phyloP scores from a whole-genome alignment of 495 filamentous ascomycete species.

The Mytilinidion resinicola region DNA sequence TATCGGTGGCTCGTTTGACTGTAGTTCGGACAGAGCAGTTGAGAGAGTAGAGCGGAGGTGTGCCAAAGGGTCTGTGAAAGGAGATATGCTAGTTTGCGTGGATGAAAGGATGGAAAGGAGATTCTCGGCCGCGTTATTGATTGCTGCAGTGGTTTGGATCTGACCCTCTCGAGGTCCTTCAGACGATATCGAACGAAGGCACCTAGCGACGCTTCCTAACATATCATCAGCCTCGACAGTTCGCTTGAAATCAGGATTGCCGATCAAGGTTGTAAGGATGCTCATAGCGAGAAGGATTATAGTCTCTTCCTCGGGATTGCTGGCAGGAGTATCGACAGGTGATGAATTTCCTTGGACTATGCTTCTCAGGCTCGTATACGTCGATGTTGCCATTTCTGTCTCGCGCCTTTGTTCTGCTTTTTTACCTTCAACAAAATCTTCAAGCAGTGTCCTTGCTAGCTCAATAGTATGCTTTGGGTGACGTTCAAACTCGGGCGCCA shows the following conservation, averaged over 20 bases:
- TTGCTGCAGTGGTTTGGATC: background rate
- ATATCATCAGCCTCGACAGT: background rate
- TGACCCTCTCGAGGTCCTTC: too few relatives aligned
- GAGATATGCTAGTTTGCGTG: background rate
- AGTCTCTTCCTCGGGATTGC: conserved; percentile 10
- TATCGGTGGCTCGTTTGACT: conserved; percentile 68
- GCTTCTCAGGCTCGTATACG: conserved; percentile 3
- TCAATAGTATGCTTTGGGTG: conserved; percentile 57
- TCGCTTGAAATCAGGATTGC: conserved; percentile 18
- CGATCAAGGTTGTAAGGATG: conserved; percentile 18
- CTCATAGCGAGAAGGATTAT: conserved; percentile 25
- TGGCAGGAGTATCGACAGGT: background rate
- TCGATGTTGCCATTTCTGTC: conserved; percentile 11
- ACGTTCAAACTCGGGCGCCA: conserved; percentile 61
- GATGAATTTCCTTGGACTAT: conserved; percentile 3
- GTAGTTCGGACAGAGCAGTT: conserved; percentile 66
- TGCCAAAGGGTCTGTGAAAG: background rate
- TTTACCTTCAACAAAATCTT: conserved; percentile 34
- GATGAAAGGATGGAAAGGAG: conserved; percentile 3
- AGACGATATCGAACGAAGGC: conserved; percentile 8
- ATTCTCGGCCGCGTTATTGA: conserved; percentile 16
- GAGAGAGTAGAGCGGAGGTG: conserved; percentile 41
- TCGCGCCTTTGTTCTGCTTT: conserved; percentile 21
- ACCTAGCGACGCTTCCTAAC: conserved; percentile 3
- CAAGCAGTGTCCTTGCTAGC: conserved; percentile 54